Evolutionary conservation across 2,329 filamentous ascomycete genomes (phyloP).

Genomic region (Sordariomycetes sp.): DNA sequence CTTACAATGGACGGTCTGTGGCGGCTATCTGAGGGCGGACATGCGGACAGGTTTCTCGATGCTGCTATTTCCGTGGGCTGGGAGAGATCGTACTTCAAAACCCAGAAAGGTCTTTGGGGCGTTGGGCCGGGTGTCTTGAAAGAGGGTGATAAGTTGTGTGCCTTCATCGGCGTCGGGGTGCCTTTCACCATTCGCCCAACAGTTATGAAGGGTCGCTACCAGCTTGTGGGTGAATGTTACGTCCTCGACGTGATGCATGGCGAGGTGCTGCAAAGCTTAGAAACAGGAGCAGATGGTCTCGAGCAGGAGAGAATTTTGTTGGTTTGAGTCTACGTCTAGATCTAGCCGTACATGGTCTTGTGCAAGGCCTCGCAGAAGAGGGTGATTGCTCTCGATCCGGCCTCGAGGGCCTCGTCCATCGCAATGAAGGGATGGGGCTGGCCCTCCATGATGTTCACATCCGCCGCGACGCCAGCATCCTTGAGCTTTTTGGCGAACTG

Average conservation of each 20-base stretch:
- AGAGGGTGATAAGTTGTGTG: not conserved
- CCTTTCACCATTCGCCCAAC: not conserved
- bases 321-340: too few relatives aligned
- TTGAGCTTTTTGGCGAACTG: slow-evolving; percentile 38
- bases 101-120: not conserved
- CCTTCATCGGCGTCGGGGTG: not conserved
- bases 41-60: not conserved
- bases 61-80: not conserved
- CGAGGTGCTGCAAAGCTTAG: not conserved
- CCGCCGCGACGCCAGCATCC: slow-evolving; percentile 33
- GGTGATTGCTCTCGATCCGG: slow-evolving; percentile 40
- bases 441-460: slow-evolving; percentile 19
- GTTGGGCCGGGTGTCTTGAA: not conserved
- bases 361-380: slow-evolving; percentile 20
- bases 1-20: not conserved
- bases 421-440: slow-evolving; percentile 43
- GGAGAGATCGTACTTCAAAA: not conserved
- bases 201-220: not conserved
- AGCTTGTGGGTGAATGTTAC: not conserved
- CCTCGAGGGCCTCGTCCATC: slow-evolving; percentile 45
- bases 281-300: too few relatives aligned
- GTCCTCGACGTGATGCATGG: not conserved
- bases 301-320: too few relatives aligned
- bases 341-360: slow-evolving; percentile 3
- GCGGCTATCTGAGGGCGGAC: not conserved